phyloP scores from a whole-genome alignment of 73 alveolate genomes.

The Paramecium sexaurelia region DNA sequence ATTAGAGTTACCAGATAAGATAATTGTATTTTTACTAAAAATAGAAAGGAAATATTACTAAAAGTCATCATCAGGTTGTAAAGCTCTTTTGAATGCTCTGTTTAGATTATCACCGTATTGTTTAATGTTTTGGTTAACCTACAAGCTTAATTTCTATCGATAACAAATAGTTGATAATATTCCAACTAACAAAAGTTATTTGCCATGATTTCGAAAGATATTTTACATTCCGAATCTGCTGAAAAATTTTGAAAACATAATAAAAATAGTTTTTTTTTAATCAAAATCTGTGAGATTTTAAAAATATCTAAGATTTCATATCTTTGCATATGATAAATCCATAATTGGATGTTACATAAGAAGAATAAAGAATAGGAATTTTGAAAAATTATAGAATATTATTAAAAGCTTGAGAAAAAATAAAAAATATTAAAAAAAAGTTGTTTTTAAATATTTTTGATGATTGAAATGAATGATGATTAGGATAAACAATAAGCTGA shows the following conservation, averaged over 20 bases:
- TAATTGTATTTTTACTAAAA: constrained; percentile 52
- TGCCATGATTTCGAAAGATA: background rate
- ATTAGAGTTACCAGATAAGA: constrained; percentile 62
- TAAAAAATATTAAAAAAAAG: too few species aligned
- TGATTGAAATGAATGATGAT: too few species aligned
- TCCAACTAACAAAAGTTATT: background rate
- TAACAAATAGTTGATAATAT: background rate
- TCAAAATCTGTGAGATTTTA: background rate
- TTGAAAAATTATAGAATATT: background rate
- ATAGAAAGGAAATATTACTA: background rate
- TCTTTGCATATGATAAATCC: background rate
- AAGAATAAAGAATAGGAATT: too few species aligned
- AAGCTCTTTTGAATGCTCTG: constrained; percentile 50
- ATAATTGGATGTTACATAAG: background rate
- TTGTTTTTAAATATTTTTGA: background rate
- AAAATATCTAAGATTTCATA: background rate
- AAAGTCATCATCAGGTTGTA: constrained; percentile 58
- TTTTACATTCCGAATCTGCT: background rate
- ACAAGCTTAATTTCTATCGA: background rate
- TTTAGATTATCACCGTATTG: constrained; percentile 51
- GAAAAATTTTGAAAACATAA: background rate
- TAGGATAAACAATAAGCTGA: background rate
- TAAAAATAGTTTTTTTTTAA: background rate
- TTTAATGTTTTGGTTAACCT: background rate
- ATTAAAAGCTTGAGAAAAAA: background rate